Evolutionary conservation across 805 yeast species (phyloP), one percentile per base, ranked within the genome.

Genomic region (Sugiyamaella lignohabitans): DNA sequence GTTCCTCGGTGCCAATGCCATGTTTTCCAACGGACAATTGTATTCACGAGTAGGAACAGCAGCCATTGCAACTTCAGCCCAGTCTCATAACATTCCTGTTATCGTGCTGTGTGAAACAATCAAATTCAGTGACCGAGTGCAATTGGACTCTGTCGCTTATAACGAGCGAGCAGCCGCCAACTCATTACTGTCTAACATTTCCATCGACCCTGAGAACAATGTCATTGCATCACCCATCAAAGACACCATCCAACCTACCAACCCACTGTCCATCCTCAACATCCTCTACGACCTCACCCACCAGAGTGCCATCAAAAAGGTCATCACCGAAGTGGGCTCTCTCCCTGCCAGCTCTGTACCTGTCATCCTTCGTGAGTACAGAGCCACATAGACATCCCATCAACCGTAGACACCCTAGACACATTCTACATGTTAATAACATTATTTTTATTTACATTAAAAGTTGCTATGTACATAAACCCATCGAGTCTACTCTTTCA

Each of bases 271-370:
- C 65, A 76, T 87, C 22, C 78, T 89, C 59, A 87, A 87, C 60
- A 80, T 93, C 53, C 75, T 93, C 76, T 93, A 87, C 64, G 98
- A 93, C 66, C 73, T 93, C 57, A 91, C 98, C 1, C 97, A 96
- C 30, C 95, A 96, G 11, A 86, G 82, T 56, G 86, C 84, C 60
- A 87, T 93, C 59, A 89, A 91, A 63, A 93, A 93, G 69, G 87
- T 93, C 49, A 87, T 93, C 46, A 93, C 98, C 1, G 98, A 93
- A 65, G 79, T 91, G 53, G 98, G 98, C 23, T 87, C 95, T 2
- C 73, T 93, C 55, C 98, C 98, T 8, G 96, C 98, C 38, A 84
- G 95, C n/a, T 87, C 98, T 1, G 98, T 93, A 48, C 98, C 98
- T 22, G 98, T 93, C 42, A 87, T 93, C 51, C 71, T 93, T 58